Conservation (phyloP, 2,329 filamentous ascomycete species). For the Aciculosporium take region DNA sequence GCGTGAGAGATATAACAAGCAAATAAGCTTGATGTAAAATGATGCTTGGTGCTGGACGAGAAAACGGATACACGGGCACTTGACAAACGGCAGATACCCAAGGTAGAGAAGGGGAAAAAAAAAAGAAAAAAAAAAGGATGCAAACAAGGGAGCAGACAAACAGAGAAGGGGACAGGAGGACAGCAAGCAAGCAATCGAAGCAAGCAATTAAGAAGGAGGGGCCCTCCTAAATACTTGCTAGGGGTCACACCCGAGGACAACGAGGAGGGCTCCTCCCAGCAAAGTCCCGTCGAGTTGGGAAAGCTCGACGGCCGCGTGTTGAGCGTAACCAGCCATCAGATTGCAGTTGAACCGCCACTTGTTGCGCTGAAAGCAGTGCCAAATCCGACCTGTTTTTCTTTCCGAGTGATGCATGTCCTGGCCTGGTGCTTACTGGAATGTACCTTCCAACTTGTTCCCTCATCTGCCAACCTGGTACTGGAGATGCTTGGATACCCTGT, state of each 20-base stretch:
- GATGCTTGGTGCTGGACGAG: slow-evolving; percentile 5
- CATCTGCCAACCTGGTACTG: too few species aligned
- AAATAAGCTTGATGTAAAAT: slow-evolving; percentile 6
- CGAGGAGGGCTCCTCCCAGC: not conserved
- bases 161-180: not conserved
- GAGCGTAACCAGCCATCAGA: too few species aligned
- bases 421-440: too few species aligned
- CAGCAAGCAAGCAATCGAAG: slow-evolving; percentile 2
- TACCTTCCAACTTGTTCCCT: too few species aligned
- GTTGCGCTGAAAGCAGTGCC: too few species aligned
- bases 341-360: too few species aligned
- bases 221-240: too few species aligned
- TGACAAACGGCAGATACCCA: slow-evolving; percentile 1
- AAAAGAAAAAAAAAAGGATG: slow-evolving; percentile 3
- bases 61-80: slow-evolving; percentile 5
- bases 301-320: not conserved
- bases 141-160: slow-evolving; percentile 1
- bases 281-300: not conserved
- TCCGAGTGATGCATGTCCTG: too few species aligned
- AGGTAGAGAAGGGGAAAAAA: slow-evolving; percentile 1
- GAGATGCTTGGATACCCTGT: too few species aligned
- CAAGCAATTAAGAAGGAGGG: slow-evolving; percentile 4
- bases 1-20: slow-evolving; percentile 3
- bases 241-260: too few species aligned
- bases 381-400: too few species aligned